Conservation (phyloP, 2,329 filamentous ascomycete genomes). For the Diaporthe capsici region DNA sequence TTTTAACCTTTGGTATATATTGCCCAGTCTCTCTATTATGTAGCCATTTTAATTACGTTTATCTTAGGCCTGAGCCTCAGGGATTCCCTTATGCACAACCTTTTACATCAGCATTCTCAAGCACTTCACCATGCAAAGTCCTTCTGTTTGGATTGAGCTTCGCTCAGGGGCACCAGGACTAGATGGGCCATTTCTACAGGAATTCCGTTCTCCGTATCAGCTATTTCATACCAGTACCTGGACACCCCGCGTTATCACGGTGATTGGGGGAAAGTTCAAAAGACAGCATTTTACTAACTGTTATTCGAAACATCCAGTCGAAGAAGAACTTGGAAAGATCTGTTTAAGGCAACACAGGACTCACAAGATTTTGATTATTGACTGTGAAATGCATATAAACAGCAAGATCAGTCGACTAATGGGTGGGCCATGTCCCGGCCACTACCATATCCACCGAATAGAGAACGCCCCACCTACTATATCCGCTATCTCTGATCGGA, state of each 20-base stretch:
- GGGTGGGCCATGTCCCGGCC: background rate
- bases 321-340: background rate
- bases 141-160: background rate
- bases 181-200: background rate
- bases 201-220: background rate
- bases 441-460: background rate
- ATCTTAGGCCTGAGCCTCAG: background rate
- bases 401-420: background rate
- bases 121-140: background rate
- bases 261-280: background rate
- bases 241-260: background rate
- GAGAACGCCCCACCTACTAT: background rate
- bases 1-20: too few relatives aligned
- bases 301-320: background rate
- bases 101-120: background rate
- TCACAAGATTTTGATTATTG: background rate
- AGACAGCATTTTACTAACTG: background rate
- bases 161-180: background rate
- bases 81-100: background rate
- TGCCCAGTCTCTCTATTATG: background rate
- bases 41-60: background rate
- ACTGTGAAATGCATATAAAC: background rate
- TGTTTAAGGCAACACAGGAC: background rate
- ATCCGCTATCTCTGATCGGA: background rate
- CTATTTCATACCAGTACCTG: background rate